phyloP scores from a whole-genome alignment of 441 rosid species.

The Iberis amara region DNA sequence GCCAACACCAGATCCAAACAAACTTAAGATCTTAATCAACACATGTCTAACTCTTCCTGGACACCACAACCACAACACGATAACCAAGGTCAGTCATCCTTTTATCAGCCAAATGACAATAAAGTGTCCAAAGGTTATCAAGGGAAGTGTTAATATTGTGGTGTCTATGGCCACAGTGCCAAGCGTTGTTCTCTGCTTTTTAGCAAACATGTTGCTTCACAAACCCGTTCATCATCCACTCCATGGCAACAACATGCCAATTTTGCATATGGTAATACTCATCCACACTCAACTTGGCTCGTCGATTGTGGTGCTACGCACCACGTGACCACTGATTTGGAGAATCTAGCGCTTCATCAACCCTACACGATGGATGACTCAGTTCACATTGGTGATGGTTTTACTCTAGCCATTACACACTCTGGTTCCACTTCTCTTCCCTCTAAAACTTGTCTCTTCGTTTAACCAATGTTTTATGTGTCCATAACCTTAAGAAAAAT shows the following conservation, averaged over 20 bases:
- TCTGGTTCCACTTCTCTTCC: not conserved
- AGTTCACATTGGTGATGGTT: not conserved
- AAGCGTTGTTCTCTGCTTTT: no score
- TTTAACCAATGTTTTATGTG: not conserved
- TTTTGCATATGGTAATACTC: not conserved
- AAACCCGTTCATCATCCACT: not conserved
- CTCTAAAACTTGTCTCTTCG: not conserved
- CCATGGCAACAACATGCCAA: not conserved
- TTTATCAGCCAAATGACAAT: no score
- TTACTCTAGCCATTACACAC: not conserved
- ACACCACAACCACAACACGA: no score
- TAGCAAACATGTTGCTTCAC: no score
- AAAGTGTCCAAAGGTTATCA: no score
- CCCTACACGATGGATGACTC: not conserved
- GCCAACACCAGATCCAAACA: no score
- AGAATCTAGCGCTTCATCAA: not conserved
- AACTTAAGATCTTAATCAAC: no score
- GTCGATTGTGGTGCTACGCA: not conserved
- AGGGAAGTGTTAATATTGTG: no score
- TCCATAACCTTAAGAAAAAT: not conserved
- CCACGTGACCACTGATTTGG: not conserved
- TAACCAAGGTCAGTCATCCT: no score
- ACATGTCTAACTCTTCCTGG: no score
- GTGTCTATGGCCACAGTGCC: no score
- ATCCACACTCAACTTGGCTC: not conserved